A percentile compares a stretch with the other conserved stretches of the same genome.
These are phyloP conservation scores for Taiwanofungus camphoratus DNA, from an alignment of 1,284 basidiomycete species.

Conservation along the genomic window DNA sequence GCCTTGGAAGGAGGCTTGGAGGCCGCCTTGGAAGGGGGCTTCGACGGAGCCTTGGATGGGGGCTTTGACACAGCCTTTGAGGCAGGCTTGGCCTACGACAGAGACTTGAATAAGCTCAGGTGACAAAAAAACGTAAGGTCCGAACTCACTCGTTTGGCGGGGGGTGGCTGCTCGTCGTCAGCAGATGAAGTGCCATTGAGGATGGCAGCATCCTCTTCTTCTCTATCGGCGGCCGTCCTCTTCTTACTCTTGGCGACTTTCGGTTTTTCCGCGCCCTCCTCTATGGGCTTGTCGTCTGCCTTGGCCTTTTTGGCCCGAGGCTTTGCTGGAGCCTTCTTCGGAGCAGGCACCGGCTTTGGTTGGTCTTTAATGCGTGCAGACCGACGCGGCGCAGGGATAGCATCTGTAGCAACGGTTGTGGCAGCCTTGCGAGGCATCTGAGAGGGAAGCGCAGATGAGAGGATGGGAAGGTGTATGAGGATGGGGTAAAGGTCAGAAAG, in stretches of 20 bases:
- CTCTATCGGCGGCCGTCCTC: slow-evolving; percentile 35
- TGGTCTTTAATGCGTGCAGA: slow-evolving; percentile 68
- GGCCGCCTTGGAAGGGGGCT: slow-evolving; percentile 24
- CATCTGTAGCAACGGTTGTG: slow-evolving; percentile 30
- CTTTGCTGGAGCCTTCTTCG: slow-evolving; percentile 58
- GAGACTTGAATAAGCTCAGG: not conserved
- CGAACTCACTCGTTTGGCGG: slow-evolving; percentile 30
- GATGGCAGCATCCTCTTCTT: slow-evolving; percentile 25
- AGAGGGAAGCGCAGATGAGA: slow-evolving; percentile 10
- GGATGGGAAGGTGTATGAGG: slow-evolving; percentile 16
- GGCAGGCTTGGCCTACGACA: slow-evolving; percentile 26
- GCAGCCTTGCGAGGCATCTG: slow-evolving; percentile 68
- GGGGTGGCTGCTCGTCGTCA: slow-evolving; percentile 26
- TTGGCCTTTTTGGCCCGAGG: slow-evolving; percentile 52
- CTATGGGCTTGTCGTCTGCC: slow-evolving; percentile 20
- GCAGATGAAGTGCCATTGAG: slow-evolving; percentile 18
- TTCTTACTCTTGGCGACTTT: slow-evolving; percentile 56
- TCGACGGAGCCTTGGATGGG: slow-evolving; percentile 15
- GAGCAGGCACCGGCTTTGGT: slow-evolving; percentile 45
- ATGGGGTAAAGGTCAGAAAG: slow-evolving; percentile 17
- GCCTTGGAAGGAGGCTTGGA: slow-evolving; percentile 26
- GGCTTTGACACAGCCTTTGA: slow-evolving; percentile 23
- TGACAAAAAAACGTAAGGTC: not conserved
- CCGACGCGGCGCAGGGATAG: slow-evolving; percentile 54
- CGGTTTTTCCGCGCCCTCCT: slow-evolving; percentile 38